Evolutionary conservation across 306 rosid genomes (phyloP).

Genomic region (Prosopis cineraria): DNA sequence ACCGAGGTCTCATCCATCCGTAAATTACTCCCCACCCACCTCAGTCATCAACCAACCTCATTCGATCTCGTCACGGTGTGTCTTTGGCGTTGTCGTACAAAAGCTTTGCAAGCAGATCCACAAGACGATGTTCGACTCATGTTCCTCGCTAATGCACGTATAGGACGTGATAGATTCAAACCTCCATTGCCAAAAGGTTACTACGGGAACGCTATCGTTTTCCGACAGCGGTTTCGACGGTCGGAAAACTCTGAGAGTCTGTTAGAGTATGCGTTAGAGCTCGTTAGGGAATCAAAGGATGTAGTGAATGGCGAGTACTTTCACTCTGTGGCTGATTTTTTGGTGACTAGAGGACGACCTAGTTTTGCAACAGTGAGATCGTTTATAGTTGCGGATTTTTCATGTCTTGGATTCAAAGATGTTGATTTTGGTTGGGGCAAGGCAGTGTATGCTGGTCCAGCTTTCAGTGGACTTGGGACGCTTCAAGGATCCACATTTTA

Average conservation of each 20-base stretch:
- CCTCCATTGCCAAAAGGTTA: neutral
- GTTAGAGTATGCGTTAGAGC: neutral
- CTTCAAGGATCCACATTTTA: no score
- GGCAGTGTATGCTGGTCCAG: no score
- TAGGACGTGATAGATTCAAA: no score
- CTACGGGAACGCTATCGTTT: neutral
- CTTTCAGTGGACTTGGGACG: no score
- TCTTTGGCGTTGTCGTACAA: no score
- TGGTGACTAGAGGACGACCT: neutral
- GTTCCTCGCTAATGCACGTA: no score
- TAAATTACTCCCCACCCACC: neutral
- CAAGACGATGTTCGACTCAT: no score
- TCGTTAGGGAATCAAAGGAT: neutral
- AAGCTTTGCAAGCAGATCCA: no score
- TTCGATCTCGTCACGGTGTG: neutral
- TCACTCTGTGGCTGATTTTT: neutral
- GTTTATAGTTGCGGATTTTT: neutral
- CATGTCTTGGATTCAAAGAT: no score
- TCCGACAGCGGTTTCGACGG: neutral
- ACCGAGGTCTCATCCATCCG: neutral
- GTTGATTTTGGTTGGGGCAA: no score
- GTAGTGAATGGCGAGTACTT: neutral
- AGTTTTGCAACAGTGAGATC: neutral
- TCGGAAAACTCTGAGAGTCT: neutral
- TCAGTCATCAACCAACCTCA: neutral